Evolutionary conservation across 768 basidiomycete genomes (phyloP), one percentile per base, ranked within the genome.

Genomic region (Lactarius evosmus): DNA sequence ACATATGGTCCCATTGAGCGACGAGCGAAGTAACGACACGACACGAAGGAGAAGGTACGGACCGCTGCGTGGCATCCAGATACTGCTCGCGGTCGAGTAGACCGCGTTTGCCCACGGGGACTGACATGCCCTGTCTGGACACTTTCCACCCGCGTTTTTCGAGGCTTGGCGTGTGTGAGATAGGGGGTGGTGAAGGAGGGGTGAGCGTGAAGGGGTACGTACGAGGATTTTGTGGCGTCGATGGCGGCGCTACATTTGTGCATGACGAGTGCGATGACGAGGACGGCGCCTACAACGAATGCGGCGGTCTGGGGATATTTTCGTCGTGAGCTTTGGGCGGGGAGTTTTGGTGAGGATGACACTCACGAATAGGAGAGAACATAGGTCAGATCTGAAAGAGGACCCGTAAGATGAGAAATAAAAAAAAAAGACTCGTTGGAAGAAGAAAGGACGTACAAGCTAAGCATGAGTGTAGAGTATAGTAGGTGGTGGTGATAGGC

Each of bases 61-160:
- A 62, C 61, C 59, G 52, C 12, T 65, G 63, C n/a, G 63, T 65
- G 19, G 16, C 53, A 17, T 65, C 63, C 19, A 65, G 34, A 19
- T 65, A 61, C 2, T 4, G 44, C 12, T 65, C 59, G 16, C n/a
- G 53, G 27, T 65, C 38, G 16, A 38, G 19, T 9, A 25, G 14
- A 8, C 27, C 40, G 25, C 17, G 44, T n/a, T 25, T 54, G 58
- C 33, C 6, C 19, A 36, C 7, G n/a, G 44, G 44, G 2, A 54
- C 58, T 0, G 46, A 36, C 7, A 53, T 22, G 2, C 51, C 58
- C 1, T 30, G 36, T 6, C 46, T 38, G 3, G 53, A 38, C 14
- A 56, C 53, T 6, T 29, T 27, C 63, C 41, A 61, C 5, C 63
- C 63, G 3, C 34, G 41, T 38, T 49, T 25, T 36, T 56, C 60